Evolutionary conservation across 1,139 yeast species (phyloP).

Genomic region (Taiozyma sp.): DNA sequence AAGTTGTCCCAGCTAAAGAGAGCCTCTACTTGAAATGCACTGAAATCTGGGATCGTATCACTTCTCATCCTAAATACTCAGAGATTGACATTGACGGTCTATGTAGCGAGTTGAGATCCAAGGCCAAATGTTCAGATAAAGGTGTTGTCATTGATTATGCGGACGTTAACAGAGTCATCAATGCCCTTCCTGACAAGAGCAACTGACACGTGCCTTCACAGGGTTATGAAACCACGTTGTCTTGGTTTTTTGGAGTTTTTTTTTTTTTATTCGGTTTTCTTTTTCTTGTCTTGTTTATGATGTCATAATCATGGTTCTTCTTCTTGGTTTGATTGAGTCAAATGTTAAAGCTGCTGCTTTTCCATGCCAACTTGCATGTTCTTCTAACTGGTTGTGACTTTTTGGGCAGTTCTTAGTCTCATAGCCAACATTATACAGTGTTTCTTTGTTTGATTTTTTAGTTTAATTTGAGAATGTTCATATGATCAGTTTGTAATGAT

Average conservation of each 20-base stretch:
- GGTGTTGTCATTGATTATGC: slow-evolving; percentile 83
- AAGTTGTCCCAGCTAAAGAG: slow-evolving; percentile 52
- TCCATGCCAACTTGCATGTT: background rate
- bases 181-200: slow-evolving; percentile 3
- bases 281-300: background rate
- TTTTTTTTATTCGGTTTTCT: background rate
- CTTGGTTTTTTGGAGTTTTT: background rate
- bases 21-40: slow-evolving; percentile 63
- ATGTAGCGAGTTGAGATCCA: slow-evolving; percentile 79
- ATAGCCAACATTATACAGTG: background rate
- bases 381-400: background rate
- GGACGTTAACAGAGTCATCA: slow-evolving; percentile 58
- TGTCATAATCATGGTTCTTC: background rate
- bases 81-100: slow-evolving; percentile 92
- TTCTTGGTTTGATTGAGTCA: background rate
- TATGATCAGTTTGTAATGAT: background rate
- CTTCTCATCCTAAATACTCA: slow-evolving; percentile 89
- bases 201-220: background rate
- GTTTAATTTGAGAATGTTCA: background rate
- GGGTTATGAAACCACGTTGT: background rate
- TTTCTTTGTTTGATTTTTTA: too few species aligned
- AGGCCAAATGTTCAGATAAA: slow-evolving; percentile 93
- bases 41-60: slow-evolving; percentile 94
- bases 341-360: background rate
- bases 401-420: background rate